These are phyloP conservation scores for Pseudonectria foliicola DNA, from an alignment of 2,329 filamentous ascomycete species.

Conservation along the genomic window DNA sequence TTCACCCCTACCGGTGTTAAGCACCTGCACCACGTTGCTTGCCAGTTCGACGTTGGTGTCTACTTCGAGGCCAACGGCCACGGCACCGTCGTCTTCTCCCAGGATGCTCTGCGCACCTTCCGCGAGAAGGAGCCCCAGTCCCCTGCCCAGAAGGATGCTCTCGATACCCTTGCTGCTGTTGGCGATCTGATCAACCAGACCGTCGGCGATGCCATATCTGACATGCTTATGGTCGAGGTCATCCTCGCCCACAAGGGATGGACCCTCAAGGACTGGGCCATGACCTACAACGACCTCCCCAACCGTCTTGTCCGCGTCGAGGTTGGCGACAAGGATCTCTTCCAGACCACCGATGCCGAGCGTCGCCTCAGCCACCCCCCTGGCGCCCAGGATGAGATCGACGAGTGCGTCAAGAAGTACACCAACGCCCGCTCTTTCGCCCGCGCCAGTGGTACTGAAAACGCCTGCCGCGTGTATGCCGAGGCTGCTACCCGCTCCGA, in stretches of 20 bases:
- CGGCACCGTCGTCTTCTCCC: slow-evolving; percentile 91
- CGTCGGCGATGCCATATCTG: slow-evolving; percentile 90
- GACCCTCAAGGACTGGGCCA: slow-evolving; percentile 84
- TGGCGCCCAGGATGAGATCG: slow-evolving; percentile 79
- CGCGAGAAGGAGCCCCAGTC: slow-evolving; percentile 75
- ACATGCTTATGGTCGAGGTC: slow-evolving; percentile 92
- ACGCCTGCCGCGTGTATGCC: slow-evolving; percentile 91
- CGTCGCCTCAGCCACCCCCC: slow-evolving; percentile 72
- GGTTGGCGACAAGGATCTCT: slow-evolving; percentile 79
- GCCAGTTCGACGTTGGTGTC: slow-evolving; percentile 89
- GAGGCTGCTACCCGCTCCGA: slow-evolving; percentile 86
- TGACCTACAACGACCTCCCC: slow-evolving; percentile 87
- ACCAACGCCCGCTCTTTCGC: slow-evolving; percentile 85
- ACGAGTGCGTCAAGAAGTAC: slow-evolving; percentile 82
- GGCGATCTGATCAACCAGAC: slow-evolving; percentile 96
- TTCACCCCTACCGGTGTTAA: slow-evolving; percentile 96
- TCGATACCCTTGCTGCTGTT: slow-evolving; percentile 76
- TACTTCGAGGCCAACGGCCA: slow-evolving; percentile 99
- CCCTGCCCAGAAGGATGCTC: slow-evolving; percentile 81
- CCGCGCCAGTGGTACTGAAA: slow-evolving; percentile 88
- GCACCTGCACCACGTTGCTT: slow-evolving; percentile 93
- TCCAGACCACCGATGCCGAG: slow-evolving; percentile 89
- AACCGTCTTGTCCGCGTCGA: slow-evolving; percentile 93
- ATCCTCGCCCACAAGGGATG: slow-evolving; percentile 93
- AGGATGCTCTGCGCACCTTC: slow-evolving; percentile 73